phyloP scores from a whole-genome alignment of 495 filamentous ascomycete species.

The Tuber aestivum region DNA sequence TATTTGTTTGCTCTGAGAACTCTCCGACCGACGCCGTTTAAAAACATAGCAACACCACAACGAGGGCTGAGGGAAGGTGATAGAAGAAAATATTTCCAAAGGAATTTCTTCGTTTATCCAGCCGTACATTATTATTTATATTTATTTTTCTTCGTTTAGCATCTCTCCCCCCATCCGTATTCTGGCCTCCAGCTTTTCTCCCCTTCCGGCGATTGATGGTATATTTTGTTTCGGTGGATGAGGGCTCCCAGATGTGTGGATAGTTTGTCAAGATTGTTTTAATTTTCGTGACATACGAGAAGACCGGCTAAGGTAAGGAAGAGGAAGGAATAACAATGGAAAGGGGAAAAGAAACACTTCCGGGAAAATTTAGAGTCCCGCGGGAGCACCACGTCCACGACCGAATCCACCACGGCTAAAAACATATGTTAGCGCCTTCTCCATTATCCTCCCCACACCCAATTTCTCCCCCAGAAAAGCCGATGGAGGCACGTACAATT shows the following conservation, averaged over 20 bases:
- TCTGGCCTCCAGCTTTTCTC: neutral
- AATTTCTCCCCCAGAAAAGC: neutral
- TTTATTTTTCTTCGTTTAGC: conserved; percentile 21
- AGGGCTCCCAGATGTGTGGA: neutral
- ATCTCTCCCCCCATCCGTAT: neutral
- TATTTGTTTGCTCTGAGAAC: neutral
- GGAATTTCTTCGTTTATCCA: conserved; percentile 9
- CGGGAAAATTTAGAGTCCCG: conserved; percentile 47
- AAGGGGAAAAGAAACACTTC: conserved; percentile 26
- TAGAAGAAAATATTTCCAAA: neutral
- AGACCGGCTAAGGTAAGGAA: conserved; percentile 41
- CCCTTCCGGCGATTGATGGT: conserved; percentile 6
- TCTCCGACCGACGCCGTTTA: neutral
- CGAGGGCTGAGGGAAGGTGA: neutral
- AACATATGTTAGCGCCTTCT: conserved; percentile 38
- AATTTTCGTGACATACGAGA: conserved; percentile 46
- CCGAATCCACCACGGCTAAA: conserved; percentile 81
- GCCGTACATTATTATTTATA: conserved; percentile 17
- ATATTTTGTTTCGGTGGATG: neutral
- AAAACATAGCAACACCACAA: neutral
- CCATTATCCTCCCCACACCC: neutral
- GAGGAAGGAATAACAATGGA: conserved; percentile 40
- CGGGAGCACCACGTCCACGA: conserved; percentile 76
- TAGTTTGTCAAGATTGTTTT: neutral
- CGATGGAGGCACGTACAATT: conserved; percentile 58